Base-by-base conservation (phyloP, 2,329 filamentous ascomycete species). In the Penicillium sp. region DNA sequence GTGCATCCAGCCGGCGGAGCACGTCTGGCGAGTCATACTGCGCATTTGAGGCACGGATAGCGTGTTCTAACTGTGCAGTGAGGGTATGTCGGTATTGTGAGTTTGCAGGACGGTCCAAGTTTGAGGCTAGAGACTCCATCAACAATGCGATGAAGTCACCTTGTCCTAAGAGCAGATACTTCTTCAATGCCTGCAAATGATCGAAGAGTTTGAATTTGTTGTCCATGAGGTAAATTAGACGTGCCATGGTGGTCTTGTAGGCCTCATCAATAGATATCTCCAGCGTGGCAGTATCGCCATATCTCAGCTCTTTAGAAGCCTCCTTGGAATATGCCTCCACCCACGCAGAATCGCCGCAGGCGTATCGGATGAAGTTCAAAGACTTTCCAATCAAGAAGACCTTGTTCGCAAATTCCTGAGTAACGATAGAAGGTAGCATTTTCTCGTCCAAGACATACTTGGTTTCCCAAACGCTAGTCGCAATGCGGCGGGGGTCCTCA, bases 361-460 rank as follows among this genome's bases (percentile, higher is more conserved):
- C 93, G 74, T 97, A 93, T 24, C 95, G 88, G 71, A 99, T 97
- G 75, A 99, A 99, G 75, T 99, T 99, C 54, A 99, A 83, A 4
- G 93, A 96, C 74, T 99, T 99, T 55, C 95, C 95, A 66, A 99
- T 99, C 8, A 99, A 79, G 68, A 98, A 98, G 6, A 99, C 91
- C 71, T 97, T 97, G 65, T 95, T 91, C 0, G 95, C 92, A 76
- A 99, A 97, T 59, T 96, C 93, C 45, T 89, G 84, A 0, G 91
- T 96, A 65, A 97, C 92, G 68, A 98, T 98, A 43, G 89, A 93
- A 0, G 95, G 95, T 24, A 97, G 87, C 90, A 97, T 95, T 48
- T 85, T 83, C 57, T 90, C 84, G 65, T 90, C 88, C 39, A 97
- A 82, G 69, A 91, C 90, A 76, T 96, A 99, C 73, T 98, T 98